Base-by-base conservation (phyloP, 768 basidiomycete species). In the Serpula lacrymans region DNA sequence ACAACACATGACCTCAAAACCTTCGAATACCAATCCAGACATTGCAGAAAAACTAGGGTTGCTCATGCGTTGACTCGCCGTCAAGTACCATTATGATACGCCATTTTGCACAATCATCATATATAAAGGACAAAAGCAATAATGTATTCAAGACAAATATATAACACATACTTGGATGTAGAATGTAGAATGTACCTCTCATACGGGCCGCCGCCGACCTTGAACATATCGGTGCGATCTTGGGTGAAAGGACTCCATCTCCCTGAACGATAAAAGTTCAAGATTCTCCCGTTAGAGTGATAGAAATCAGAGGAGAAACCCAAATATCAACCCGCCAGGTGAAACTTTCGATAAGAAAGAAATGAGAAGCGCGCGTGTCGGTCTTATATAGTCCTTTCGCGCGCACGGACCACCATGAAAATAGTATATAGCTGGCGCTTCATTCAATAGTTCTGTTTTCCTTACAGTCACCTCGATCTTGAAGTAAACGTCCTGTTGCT, bases 311-410 rank as follows among this genome's bases (percentile, higher is more conserved):
- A 46, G 62, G 65, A 64, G 62, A 58, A 70, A 67, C 80, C 73
- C 82, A 84, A 84, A 84, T 83, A 82, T 82, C 78, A 73, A 69
- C 71, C 69, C 56, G 60, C 66, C 67, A 81, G 81, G 82, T 84
- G 72, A 59, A 71, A 84, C 80, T 84, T 84, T 83, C 82, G 70
- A 70, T 67, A 45, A 59, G 51, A 49, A 47, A 49, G 33, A 16
- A 4, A 7, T 6, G 21, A 18, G 13, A 5, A n/a, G n/a, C 14
- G n/a, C n/a, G n/a, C 32, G 27, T 37, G 24, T 37, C 18, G 34
- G 51, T 36, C 47, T 45, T 58, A 47, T 29, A 32, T 30, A 20
- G 12, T 20, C 7, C 8, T n/a, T 58, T 58, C 57, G 35, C 55
- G 66, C 69, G 76, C 78, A 80, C 77, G 71, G 78, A 76, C 78